Conservation (phyloP, 140 eudicot species). For the Senecio squalidus region DNA sequence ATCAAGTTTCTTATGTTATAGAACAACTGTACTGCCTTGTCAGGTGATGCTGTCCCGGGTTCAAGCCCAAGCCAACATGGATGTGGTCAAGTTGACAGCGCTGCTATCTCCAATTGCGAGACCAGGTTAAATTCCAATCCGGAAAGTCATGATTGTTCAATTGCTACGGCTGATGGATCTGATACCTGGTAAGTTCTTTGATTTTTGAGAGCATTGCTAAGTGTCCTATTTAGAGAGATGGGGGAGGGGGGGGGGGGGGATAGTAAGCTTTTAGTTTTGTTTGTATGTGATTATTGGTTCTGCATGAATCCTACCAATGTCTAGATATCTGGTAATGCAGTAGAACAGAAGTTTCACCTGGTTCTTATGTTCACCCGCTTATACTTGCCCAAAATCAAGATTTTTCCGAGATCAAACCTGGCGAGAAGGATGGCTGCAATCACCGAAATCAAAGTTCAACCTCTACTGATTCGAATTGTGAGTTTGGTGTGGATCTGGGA, state of each 20-base stretch:
- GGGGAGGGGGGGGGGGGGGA: background rate
- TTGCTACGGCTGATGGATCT: slow-evolving; percentile 21
- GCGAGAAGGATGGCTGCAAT: slow-evolving; percentile 36
- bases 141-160: slow-evolving; percentile 18
- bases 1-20: slow-evolving; percentile 5
- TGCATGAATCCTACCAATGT: slow-evolving; percentile 1
- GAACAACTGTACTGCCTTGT: slow-evolving; percentile 14
- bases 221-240: background rate
- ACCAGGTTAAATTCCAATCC: slow-evolving; percentile 17
- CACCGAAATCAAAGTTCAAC: slow-evolving; percentile 27
- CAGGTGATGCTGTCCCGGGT: slow-evolving; percentile 34
- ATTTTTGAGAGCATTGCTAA: background rate
- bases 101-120: slow-evolving; percentile 26
- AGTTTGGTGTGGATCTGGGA: slow-evolving; percentile 25
- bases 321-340: slow-evolving; percentile 45
- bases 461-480: slow-evolving; percentile 35
- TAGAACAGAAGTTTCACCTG: slow-evolving; percentile 35
- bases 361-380: slow-evolving; percentile 62
- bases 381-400: slow-evolving; percentile 33
- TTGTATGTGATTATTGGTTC: slow-evolving; percentile 4
- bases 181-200: slow-evolving; percentile 40
- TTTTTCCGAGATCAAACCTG: slow-evolving; percentile 19
- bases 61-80: slow-evolving; percentile 25
- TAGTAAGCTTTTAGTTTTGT: background rate
- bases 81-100: slow-evolving; percentile 27